A percentile compares a stretch with the other conserved stretches of the same genome.
Conservation (phyloP, 805 yeast genomes). For the Vanderwaltozyma yarrowii region DNA sequence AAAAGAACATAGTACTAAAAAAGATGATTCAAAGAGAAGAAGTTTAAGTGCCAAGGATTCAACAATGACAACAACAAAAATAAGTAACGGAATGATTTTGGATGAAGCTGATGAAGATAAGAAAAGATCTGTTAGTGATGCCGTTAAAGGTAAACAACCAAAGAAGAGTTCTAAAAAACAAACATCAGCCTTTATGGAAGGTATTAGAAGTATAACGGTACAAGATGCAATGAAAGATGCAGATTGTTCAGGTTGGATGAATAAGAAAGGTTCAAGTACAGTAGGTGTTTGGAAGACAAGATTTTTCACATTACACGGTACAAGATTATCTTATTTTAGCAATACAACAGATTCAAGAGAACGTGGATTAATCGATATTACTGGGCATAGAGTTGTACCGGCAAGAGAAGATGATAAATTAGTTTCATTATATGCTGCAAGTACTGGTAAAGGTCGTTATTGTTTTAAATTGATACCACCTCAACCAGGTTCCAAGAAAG, state of each 20-base stretch:
- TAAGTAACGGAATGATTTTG: conserved; percentile 2
- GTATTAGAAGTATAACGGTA: conserved; percentile 67
- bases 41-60: conserved; percentile 43
- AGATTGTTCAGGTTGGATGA: conserved; percentile 87
- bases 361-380: conserved; percentile 88
- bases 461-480: conserved; percentile 93
- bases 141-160: conserved; percentile 41
- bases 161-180: conserved; percentile 38
- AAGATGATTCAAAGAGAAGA: conserved; percentile 32
- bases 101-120: conserved; percentile 30
- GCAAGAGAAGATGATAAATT: conserved; percentile 74
- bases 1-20: background rate
- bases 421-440: conserved; percentile 80
- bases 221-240: conserved; percentile 68
- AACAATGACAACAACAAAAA: conserved; percentile 4
- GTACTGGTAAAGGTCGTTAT: conserved; percentile 82
- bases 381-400: conserved; percentile 86
- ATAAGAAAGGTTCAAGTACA: conserved; percentile 75
- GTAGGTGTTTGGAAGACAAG: conserved; percentile 86
- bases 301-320: conserved; percentile 77
- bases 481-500: conserved; percentile 92
- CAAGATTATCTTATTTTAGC: conserved; percentile 80
- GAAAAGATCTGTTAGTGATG: conserved; percentile 40
- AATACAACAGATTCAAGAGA: conserved; percentile 70
- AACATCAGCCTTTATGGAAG: conserved; percentile 81